Percentiles rank a stretch among this genome's conserved stretches.
Conservation (phyloP, 1,139 yeast species). For the Geotrichum klebahnii region DNA sequence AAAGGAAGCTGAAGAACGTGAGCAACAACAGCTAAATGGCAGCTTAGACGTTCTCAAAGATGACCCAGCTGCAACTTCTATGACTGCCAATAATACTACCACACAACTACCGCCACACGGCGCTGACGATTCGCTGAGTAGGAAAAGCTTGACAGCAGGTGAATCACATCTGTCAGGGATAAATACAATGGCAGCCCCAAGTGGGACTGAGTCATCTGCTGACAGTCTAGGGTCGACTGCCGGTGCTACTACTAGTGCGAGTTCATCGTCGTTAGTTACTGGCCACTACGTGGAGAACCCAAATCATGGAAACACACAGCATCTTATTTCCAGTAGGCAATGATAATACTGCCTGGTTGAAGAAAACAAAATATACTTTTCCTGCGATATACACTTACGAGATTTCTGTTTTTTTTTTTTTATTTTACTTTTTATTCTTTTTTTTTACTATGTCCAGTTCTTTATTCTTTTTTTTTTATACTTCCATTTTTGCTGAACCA, state of each 20-base stretch:
- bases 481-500: not conserved
- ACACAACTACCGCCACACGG: not conserved
- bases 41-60: not conserved
- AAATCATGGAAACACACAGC: slow-evolving; percentile 8
- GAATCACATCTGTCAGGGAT: not conserved
- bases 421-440: not conserved
- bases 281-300: slow-evolving; percentile 6
- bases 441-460: not conserved
- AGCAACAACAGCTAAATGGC: not conserved
- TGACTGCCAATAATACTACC: not conserved
- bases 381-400: too few species aligned
- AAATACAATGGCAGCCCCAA: too few species aligned
- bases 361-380: too few species aligned
- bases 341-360: too few species aligned
- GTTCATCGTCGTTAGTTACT: not conserved
- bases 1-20: slow-evolving; percentile 40
- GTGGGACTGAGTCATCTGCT: too few species aligned
- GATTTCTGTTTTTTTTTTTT: not conserved
- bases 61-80: not conserved
- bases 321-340: slow-evolving; percentile 6
- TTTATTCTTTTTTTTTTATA: not conserved
- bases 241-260: too few species aligned
- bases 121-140: too few species aligned
- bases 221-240: too few species aligned
- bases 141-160: too few species aligned